Conservation (phyloP, 2,329 filamentous ascomycete species). For the Nigrospora osmanthi region DNA sequence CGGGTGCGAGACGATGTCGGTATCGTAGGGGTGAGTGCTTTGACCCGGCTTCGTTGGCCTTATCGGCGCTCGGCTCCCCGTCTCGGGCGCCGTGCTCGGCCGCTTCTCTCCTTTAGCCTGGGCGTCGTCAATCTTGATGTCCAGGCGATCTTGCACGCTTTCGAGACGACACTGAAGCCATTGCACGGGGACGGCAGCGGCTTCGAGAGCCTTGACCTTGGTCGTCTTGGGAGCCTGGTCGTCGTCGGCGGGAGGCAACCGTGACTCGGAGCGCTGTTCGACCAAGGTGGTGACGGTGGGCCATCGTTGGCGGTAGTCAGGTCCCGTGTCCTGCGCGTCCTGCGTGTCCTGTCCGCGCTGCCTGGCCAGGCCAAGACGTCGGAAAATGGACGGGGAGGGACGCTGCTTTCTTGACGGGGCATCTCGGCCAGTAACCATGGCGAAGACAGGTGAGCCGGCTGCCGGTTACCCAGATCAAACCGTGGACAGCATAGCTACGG, state of each 20-base stretch:
- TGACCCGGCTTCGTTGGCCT: constrained; percentile 13
- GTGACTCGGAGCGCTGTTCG: constrained; percentile 1
- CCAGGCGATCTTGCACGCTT: constrained; percentile 13
- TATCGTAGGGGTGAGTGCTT: constrained; percentile 23
- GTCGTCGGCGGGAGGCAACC: background rate
- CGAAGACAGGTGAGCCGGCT: too few relatives aligned
- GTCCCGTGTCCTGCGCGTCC: background rate
- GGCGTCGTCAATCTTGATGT: constrained; percentile 11
- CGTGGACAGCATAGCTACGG: too few relatives aligned
- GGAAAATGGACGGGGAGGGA: too few relatives aligned
- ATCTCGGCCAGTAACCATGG: too few relatives aligned
- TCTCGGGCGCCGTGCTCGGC: constrained; percentile 2
- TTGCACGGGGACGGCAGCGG: constrained; percentile 8
- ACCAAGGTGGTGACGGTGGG: constrained; percentile 5
- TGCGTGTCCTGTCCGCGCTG: too few relatives aligned
- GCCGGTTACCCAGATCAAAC: too few relatives aligned
- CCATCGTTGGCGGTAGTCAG: constrained; percentile 4
- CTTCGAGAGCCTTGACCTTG: constrained; percentile 11
- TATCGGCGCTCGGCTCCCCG: constrained; percentile 7
- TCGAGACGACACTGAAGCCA: constrained; percentile 15
- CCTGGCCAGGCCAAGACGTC: too few relatives aligned
- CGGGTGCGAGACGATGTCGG: constrained; percentile 7
- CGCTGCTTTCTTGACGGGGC: too few relatives aligned
- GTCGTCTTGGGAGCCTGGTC: background rate
- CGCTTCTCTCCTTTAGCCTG: constrained; percentile 8